Evolutionary conservation across 2,329 filamentous ascomycete genomes (phyloP).

Genomic region (Aspergillus flavus): DNA sequence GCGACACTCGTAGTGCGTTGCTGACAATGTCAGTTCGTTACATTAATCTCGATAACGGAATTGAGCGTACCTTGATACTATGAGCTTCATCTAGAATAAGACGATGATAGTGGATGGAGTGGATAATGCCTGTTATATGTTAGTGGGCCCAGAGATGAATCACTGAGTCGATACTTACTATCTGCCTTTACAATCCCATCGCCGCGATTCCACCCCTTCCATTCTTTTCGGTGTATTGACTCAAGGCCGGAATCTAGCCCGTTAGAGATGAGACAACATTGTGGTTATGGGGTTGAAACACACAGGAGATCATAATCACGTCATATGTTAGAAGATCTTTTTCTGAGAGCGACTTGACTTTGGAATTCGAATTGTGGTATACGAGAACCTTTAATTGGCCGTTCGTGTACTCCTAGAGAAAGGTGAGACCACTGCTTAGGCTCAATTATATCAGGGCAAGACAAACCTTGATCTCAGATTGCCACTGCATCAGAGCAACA

Average conservation of each 20-base stretch:
- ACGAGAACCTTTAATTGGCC: constrained; percentile 88
- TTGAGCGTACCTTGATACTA: constrained; percentile 73
- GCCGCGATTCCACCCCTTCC: constrained; percentile 83
- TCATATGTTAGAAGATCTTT: constrained; percentile 80
- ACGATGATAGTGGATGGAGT: constrained; percentile 84
- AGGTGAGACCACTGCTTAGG: constrained; percentile 3
- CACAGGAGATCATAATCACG: constrained; percentile 97
- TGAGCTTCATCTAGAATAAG: constrained; percentile 94
- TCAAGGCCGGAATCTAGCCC: constrained; percentile 66
- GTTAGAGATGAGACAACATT: constrained; percentile 17
- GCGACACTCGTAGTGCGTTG: constrained; percentile 83
- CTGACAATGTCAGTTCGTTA: constrained; percentile 24
- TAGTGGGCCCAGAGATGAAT: constrained; percentile 2
- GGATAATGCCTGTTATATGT: constrained; percentile 65
- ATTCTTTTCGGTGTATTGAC: constrained; percentile 88
- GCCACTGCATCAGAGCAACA: constrained; percentile 95
- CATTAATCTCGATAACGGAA: neutral
- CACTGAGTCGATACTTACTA: constrained; percentile 41
- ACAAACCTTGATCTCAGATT: constrained; percentile 71
- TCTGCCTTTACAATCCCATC: constrained; percentile 79
- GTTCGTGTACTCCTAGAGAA: constrained; percentile 67
- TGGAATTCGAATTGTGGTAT: constrained; percentile 83
- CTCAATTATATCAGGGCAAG: neutral
- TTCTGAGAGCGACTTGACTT: constrained; percentile 74
- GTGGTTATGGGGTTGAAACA: neutral